Percentiles rank a stretch among this genome's conserved stretches.
Conservation (phyloP, 1,284 basidiomycete genomes). For the Cryptococcus hybrid region DNA sequence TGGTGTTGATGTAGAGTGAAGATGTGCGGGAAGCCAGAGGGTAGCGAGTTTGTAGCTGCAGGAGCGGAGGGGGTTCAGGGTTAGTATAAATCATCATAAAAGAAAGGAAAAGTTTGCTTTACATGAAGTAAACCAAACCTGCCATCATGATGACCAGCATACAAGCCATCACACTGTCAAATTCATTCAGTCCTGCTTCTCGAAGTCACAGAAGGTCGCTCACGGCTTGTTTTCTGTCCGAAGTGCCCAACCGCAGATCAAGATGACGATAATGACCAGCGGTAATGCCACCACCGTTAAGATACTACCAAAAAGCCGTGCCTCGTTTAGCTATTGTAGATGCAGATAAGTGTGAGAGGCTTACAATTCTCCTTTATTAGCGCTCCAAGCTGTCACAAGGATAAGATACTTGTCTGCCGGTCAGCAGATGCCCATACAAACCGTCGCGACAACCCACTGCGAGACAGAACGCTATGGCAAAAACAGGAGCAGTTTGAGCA, state of each 20-base stretch:
- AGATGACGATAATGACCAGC: constrained; percentile 69
- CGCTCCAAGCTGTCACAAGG: constrained; percentile 33
- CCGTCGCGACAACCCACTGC: constrained; percentile 56
- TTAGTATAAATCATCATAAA: not conserved
- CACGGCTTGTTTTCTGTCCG: constrained; percentile 28
- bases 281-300: constrained; percentile 82
- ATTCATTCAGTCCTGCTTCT: not conserved
- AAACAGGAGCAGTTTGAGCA: constrained; percentile 86
- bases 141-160: constrained; percentile 76
- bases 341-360: constrained; percentile 63
- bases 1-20: constrained; percentile 29
- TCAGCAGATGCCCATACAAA: not conserved
- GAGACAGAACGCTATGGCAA: constrained; percentile 79
- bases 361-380: constrained; percentile 48
- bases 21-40: constrained; percentile 30
- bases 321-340: not conserved
- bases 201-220: constrained; percentile 3
- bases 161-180: constrained; percentile 70
- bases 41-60: constrained; percentile 39
- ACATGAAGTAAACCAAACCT: constrained; percentile 81
- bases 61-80: not conserved
- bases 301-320: constrained; percentile 57
- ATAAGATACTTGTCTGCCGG: constrained; percentile 30
- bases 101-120: not conserved
- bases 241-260: constrained; percentile 46